Base-by-base conservation (phyloP, 805 yeast species). In the Yarrowia divulgata region DNA sequence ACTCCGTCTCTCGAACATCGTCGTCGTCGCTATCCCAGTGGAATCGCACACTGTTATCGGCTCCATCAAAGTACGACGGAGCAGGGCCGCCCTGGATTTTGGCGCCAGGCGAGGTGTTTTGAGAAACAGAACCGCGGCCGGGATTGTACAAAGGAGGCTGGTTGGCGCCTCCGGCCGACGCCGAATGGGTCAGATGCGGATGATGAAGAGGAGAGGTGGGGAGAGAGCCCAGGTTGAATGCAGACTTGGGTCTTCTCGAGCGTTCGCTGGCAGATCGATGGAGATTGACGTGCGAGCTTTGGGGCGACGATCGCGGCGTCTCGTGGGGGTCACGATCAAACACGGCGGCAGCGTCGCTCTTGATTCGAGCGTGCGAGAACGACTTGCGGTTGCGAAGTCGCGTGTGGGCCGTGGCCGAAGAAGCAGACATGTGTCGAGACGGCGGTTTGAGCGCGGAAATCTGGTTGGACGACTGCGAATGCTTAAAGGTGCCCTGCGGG, bases 21-120 rank as follows among this genome's bases (percentile, higher is more conserved):
- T 63, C 68, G n/a, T 63, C 68, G n/a, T 63, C 68, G 16, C 57
- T 48, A 12, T 63, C 68, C 68, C 68, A 63, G 39, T 63, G 45
- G 68, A 63, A 63, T 7, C 48, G 19, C 39, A 63, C 68, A 16
- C 45, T 43, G 52, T 23, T 23, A 23, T 60, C 45, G 18, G 42
- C 42, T n/a, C 66, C 66, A 0, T 60, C 66, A 60, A 60, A 60
- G 52, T 60, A 60, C 18, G 66, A 60, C 35, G 68, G 57, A 40
- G 37, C 16, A 18, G 45, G 29, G 6, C 7, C 18, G 16, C 55
- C 57, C 8, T 48, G 7, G 3, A 48, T 19, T 16, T 48, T 48
- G 37, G 29, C n/a, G 0, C 57, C 68, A 5, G 55, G 68, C 14
- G 57, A 48, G 0, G 57, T 48, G 67, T 35, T 37, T 19, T 62